Evolutionary conservation across 345 rosid species (phyloP), one percentile per base, ranked within the genome.

Genomic region (Citrus trifoliata): DNA sequence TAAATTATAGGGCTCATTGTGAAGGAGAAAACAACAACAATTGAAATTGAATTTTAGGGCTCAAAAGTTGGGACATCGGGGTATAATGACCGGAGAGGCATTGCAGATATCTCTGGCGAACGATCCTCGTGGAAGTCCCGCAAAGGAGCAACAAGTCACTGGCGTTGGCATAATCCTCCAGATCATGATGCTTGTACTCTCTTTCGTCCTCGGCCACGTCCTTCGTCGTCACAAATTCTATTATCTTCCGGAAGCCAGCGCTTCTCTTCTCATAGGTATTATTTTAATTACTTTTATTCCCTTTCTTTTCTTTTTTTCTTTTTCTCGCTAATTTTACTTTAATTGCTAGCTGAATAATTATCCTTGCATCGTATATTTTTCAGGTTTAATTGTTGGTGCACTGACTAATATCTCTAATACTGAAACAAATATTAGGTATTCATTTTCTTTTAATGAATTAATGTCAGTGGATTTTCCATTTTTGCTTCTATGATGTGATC

Each of bases 131-230:
- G 85, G 79, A 32, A 80, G 80, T 10, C 88, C 91, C 4, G 97
- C 89, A 22, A 93, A 91, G 82, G 97, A 93, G 79, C 99, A 96
- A 85, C 98, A 94, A 76, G 99, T 95, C 1, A 95, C 99, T 7
- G 98, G 99, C 67, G 97, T 96, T 22, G 99, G 99, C 48, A 96
- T 96, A 79, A 92, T 94, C 78, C 97, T 96, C 60, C 99, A 96
- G 94, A 94, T 96, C 89, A 94, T 93, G 99, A 96, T 94, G 98
- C 99, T 96, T 38, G 99, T 96, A 67, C 98, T 94, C 81, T 96
- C 98, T 76, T 96, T 96, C 83, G 97, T 96, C 56, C 93, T 96
- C 22, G 98, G 99, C 12, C 97, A 93, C 71, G 98, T 96, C 67
- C 99, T 96, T 51, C 98, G 98, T 67, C 99, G 99, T 78, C 98